Evolutionary conservation across 2,329 filamentous ascomycete genomes (phyloP).

Genomic region (Diaporthe sp.): DNA sequence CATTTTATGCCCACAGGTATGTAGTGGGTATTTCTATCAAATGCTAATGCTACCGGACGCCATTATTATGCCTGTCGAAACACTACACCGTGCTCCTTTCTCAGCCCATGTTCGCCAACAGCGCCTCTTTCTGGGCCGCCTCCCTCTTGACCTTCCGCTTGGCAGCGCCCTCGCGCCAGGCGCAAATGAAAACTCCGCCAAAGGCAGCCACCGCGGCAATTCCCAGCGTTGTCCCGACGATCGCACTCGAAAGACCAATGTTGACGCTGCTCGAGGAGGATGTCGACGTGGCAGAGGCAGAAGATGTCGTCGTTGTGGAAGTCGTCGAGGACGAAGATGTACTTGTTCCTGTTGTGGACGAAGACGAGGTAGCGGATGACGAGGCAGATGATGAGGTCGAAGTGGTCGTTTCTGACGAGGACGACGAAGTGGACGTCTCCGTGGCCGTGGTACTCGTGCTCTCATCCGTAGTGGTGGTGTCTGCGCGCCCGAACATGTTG

Average conservation of each 20-base stretch:
- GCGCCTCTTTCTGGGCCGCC: neutral
- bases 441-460: neutral
- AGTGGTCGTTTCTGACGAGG: neutral
- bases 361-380: neutral
- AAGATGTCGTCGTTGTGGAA: neutral
- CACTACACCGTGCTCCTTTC: neutral
- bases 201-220: neutral
- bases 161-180: neutral
- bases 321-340: neutral
- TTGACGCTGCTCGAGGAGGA: neutral
- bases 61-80: neutral
- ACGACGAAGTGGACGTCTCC: neutral
- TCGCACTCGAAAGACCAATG: neutral
- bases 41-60: slow-evolving; percentile 1
- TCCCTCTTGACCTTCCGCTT: slow-evolving; percentile 12
- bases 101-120: neutral
- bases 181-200: neutral
- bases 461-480: slow-evolving; percentile 3
- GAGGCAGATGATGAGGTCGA: neutral
- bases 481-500: neutral
- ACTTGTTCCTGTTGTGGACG: neutral
- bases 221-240: neutral
- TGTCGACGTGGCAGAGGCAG: neutral
- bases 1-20: neutral
- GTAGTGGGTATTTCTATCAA: neutral